Conservation (phyloP, 805 yeast species). For the Nakazawaea wyomingensis region DNA sequence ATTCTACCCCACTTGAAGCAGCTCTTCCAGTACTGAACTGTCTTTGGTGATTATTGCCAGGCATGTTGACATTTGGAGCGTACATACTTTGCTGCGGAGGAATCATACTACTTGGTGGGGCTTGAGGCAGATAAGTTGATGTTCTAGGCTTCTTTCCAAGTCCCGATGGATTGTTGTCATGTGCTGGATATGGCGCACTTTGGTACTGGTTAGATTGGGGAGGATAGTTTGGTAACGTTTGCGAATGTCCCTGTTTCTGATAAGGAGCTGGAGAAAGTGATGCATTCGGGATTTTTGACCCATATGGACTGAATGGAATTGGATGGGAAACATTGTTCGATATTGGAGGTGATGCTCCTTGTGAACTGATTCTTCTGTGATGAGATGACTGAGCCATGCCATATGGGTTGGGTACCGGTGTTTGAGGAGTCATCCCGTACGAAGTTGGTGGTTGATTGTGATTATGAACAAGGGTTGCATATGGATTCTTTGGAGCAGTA, state of each 20-base stretch:
- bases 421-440: not conserved
- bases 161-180: not conserved
- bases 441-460: not conserved
- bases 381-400: constrained; percentile 3
- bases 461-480: constrained; percentile 7
- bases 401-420: constrained; percentile 5
- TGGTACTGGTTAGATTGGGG: not conserved
- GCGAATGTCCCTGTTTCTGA: not conserved
- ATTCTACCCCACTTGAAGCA: not conserved
- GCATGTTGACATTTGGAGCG: not conserved
- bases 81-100: not conserved
- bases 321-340: not conserved
- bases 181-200: not conserved
- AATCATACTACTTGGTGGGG: not conserved
- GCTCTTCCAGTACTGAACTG: not conserved
- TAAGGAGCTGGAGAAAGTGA: not conserved
- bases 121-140: constrained; percentile 1
- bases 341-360: not conserved
- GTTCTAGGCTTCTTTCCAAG: constrained; percentile 1
- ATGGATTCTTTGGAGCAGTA: constrained; percentile 9
- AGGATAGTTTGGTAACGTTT: not conserved
- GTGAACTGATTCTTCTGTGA: constrained; percentile 5
- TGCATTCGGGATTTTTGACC: not conserved
- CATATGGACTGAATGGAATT: not conserved
- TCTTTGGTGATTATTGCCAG: not conserved